Conservation (phyloP, 2,329 filamentous ascomycete species). For the Cercospora sp. region DNA sequence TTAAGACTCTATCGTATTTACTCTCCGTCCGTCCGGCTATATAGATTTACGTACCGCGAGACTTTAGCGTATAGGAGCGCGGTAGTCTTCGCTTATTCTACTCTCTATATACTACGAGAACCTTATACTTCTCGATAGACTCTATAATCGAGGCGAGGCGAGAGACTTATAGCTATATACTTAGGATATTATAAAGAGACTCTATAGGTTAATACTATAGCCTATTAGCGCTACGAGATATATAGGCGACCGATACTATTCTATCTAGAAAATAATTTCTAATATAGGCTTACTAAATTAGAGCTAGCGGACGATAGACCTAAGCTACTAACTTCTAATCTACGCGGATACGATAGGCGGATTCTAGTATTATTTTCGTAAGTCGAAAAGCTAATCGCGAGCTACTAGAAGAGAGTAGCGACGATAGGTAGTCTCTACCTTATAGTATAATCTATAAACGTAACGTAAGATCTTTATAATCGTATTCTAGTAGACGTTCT, state of each 20-base stretch:
- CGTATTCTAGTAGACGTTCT: background rate
- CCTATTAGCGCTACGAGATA: background rate
- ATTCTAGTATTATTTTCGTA: background rate
- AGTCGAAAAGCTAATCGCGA: background rate
- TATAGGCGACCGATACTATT: background rate
- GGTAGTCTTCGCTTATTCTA: background rate
- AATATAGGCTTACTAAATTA: background rate
- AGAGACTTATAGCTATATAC: background rate
- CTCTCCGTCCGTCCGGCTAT: background rate
- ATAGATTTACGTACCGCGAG: background rate
- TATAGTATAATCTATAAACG: background rate
- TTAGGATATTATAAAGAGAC: background rate
- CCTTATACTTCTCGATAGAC: background rate
- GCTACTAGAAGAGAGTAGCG: background rate
- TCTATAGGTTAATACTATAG: background rate
- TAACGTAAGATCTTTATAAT: background rate
- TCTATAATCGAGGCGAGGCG: background rate
- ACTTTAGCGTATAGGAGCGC: background rate
- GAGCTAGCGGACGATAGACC: background rate
- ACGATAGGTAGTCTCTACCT: background rate
- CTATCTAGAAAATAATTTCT: background rate
- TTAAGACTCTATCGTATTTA: background rate
- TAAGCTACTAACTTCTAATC: background rate
- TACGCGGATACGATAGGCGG: background rate
- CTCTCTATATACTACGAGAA: background rate